Evolutionary conservation across 352 stramenopile species (phyloP), one percentile per base, ranked within the genome.

Genomic region (Pythium scleroteichum): DNA sequence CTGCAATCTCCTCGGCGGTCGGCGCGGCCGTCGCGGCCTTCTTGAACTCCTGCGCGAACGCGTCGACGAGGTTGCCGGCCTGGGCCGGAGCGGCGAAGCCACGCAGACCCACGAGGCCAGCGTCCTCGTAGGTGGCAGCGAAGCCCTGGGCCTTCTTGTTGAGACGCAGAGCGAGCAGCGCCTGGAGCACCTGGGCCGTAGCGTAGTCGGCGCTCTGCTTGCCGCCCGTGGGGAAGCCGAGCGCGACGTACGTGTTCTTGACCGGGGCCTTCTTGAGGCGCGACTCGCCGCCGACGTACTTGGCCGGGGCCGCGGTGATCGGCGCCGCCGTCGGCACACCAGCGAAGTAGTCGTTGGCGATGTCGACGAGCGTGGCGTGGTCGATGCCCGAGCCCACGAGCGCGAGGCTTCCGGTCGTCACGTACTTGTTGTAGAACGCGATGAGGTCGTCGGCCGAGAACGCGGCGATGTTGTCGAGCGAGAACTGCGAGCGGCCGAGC

Each of bases 281-380:
- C 53, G 73, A 83, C 73, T 95, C 85, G 26, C 85, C 85, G 14
- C 85, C 85, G 4, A 93, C 79, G 71, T 93, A 95, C 59, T 83
- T 78, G 38, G 82, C 74, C 35, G 35, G 35, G 3, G 72, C 42
- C 9, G 56, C 50, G 35, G 58, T 14, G 3, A 66, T 55, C 24
- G 79, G 67, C 23, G 47, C 44, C 13, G 67, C 74, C 17, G 68
- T 62, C 17, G 66, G 56, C 13, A 95, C 33, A 24, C 69, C 66
- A 9, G 54, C 68, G 50, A 93, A 95, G 74, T 78, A 86, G 45
- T 65, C 53, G 66, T 89, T 90, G 24, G 80, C 79, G 46, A 95
- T 58, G 51, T 78, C 73, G 19, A 68, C 76, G 35, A 95, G 75
- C 44, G 69, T 75, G 53, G 33, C 73, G 69, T 95, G 85, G 45